A percentile compares a stretch with the other conserved stretches of the same genome.
phyloP scores from a whole-genome alignment of 768 basidiomycete species.

The Naganishia vishniacii region DNA sequence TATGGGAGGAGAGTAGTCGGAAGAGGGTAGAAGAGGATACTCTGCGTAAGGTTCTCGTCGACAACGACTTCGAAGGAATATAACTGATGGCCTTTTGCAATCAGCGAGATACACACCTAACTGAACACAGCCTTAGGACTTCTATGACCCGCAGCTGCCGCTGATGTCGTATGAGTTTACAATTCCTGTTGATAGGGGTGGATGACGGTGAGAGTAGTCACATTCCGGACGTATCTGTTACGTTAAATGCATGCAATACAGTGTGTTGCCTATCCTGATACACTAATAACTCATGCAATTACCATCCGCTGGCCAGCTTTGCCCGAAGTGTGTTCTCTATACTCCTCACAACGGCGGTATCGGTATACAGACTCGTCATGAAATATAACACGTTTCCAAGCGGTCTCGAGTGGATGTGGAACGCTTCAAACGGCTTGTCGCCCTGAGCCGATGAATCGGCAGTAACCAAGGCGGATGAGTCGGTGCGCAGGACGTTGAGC shows the following conservation, averaged over 20 bases:
- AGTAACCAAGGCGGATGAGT: constrained; percentile 57
- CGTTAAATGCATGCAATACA: too few species aligned
- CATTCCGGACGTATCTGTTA: too few species aligned
- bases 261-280: background rate
- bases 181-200: too few species aligned
- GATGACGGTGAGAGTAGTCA: too few species aligned
- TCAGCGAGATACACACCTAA: constrained; percentile 9
- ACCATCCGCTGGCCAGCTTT: constrained; percentile 24
- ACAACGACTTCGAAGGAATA: background rate
- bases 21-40: constrained; percentile 11
- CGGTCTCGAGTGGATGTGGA: constrained; percentile 73
- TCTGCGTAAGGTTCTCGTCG: background rate
- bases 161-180: too few species aligned
- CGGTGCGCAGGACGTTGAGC: constrained; percentile 58
- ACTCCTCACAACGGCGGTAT: constrained; percentile 37
- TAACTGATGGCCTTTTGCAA: background rate
- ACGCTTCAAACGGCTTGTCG: constrained; percentile 57
- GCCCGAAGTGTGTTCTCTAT: constrained; percentile 51
- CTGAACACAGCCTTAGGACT: background rate
- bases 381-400: constrained; percentile 62
- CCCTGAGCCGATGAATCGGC: constrained; percentile 76
- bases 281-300: background rate
- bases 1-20: constrained; percentile 4
- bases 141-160: too few species aligned
- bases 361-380: constrained; percentile 45